Base-by-base conservation (phyloP, 179 eudicot species). In the Spinacia oleracea region DNA sequence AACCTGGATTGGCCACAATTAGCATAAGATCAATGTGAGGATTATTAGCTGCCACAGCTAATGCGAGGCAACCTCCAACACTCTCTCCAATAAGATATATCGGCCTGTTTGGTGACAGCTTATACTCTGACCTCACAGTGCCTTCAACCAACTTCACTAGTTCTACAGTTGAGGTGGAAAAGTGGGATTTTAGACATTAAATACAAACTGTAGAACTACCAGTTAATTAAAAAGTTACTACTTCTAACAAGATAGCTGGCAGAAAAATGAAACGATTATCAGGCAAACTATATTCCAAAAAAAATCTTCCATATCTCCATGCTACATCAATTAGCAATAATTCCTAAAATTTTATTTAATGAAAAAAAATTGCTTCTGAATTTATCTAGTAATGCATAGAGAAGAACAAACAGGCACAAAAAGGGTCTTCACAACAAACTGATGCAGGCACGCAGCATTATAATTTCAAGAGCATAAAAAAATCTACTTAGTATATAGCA, bases 1-100 rank as follows among this genome's bases (percentile, higher is more conserved):
- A 58, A 90, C 98, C 98, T 87, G 97, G 91, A 79, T 93, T 92
- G 27, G 90, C 91, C 84, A 93, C 78, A 78, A 92, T 83, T 31
- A 91, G 83, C 40, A 87, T 62, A 72, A 91, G 87, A 83, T 93
- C 93, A 63, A 87, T 82, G 58, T 88, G 85, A 45, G 90, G 91
- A 74, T 86, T 87, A 53, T 87, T 89, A 4, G 94, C 89, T 63
- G 97, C 98, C 75, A 93, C 89, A 68, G 87, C 89, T 50, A 93
- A 81, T 25, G 97, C 94, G 23, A 93, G 89, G 85, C 98, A 91
- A 66, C 80, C 94, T 80, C 98, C 98, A 71, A 91, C 31, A 75
- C 93, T 89, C 71, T 93, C 92, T 42, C 89, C 94, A 45, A 89
- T 90, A 73, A 93, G 88, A 88, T 93, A 93, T 73, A 91, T 87